Base-by-base conservation (phyloP, 2,329 filamentous ascomycete species). In the Hymenoscyphus repandus region DNA sequence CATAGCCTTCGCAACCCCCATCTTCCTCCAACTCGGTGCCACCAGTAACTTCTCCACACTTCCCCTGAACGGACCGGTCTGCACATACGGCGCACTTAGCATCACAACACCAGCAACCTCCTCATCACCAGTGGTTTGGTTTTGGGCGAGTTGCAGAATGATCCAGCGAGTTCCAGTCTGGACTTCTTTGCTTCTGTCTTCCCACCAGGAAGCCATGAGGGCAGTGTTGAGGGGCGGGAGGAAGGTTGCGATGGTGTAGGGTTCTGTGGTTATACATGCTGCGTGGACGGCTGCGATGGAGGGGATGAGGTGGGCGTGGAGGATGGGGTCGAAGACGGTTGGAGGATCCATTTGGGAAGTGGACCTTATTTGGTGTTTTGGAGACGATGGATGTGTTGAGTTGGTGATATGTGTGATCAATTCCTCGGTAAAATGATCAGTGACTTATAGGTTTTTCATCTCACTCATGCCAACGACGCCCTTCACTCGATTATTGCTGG, bases 11-110 rank as follows among this genome's bases (percentile, higher is more conserved):
- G 78, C 79, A 42, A 77, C 74, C 3, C 81, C 80, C 42, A 68
- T 69, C 1, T 71, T 62, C 6, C 81, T 70, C 58, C 74, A 75
- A 41, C 68, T 68, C 11, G 75, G 76, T 53, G 73, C 74, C 9
- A 85, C 71, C 36, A 85, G 68, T 33, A 85, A 68, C 62, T 80
- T 79, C 65, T 85, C 75, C 1, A 85, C 75, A 9, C 66, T 58
- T 2, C 70, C 79, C 30, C 80, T 70, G 56, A 80, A 80, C 0
- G 73, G 71, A 0, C 74, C 78, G 3, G 81, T 84, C 64, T 85
- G 77, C 3, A 70, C 71, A 15, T 67, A 64, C 5, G 78, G 75
- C 64, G 76, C 72, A 42, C 58, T 62, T 3, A 85, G 68, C 71
- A 78, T 78, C 20, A 78, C 79, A 37, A 79, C 72, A 6, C 81